Percentiles rank a stretch among this genome's conserved stretches.
These are phyloP conservation scores for Cinnamomum chago DNA, from an alignment of 164 flowering plant genomes.

Conservation along the genomic window DNA sequence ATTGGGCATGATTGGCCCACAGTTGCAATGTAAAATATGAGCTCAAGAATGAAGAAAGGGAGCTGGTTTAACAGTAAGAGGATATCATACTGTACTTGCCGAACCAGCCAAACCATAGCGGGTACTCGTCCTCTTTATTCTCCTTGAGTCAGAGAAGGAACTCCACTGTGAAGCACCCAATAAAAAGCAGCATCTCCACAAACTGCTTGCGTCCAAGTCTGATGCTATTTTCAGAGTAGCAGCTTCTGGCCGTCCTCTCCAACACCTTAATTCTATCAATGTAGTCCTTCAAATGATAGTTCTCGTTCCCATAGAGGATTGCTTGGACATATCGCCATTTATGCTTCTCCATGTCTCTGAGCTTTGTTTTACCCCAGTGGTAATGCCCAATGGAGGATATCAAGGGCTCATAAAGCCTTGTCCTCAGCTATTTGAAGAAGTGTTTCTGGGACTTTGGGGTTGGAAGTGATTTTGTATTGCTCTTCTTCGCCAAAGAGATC, in stretches of 20 bases:
- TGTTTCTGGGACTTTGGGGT: too few species aligned
- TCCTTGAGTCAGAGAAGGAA: background rate
- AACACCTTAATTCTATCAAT: background rate
- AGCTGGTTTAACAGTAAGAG: slow-evolving; percentile 17
- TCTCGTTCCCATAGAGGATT: background rate
- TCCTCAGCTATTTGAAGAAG: too few species aligned
- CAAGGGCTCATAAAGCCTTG: slow-evolving; percentile 2
- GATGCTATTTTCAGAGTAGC: background rate
- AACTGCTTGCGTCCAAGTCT: slow-evolving; percentile 3
- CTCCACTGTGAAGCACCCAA: slow-evolving; percentile 21
- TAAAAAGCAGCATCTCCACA: slow-evolving; percentile 7
- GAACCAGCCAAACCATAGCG: slow-evolving; percentile 6
- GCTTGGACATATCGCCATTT: background rate
- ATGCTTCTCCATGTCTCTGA: slow-evolving; percentile 17
- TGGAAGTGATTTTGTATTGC: too few species aligned
- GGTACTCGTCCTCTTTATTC: background rate
- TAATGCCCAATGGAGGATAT: slow-evolving; percentile 19
- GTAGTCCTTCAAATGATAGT: background rate
- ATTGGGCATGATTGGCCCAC: background rate
- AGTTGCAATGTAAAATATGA: slow-evolving; percentile 1
- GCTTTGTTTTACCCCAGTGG: background rate
- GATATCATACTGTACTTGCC: slow-evolving; percentile 4
- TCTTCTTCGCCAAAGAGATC: too few species aligned
- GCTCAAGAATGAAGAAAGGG: slow-evolving; percentile 5
- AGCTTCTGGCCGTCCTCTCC: background rate